These are phyloP conservation scores for Taiozyma onychis DNA, from an alignment of 1,139 yeast genomes.

Conservation along the genomic window DNA sequence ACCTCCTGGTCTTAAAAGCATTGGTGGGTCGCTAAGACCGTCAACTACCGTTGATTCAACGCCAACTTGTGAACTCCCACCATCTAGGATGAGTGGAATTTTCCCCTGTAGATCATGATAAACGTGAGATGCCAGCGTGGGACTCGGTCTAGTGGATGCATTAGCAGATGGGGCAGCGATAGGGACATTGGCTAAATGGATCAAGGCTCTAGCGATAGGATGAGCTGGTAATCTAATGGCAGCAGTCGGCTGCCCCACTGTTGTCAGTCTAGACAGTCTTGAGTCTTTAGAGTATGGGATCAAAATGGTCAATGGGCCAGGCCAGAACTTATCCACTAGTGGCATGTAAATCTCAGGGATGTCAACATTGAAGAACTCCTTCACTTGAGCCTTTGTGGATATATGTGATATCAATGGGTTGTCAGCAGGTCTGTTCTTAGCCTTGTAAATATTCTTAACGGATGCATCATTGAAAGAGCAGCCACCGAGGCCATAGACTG, in stretches of 20 bases:
- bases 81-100: slow-evolving; percentile 85
- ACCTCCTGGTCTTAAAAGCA: slow-evolving; percentile 92
- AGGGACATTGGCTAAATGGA: slow-evolving; percentile 82
- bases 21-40: slow-evolving; percentile 80
- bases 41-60: slow-evolving; percentile 93
- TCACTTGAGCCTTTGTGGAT: slow-evolving; percentile 68
- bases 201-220: slow-evolving; percentile 86
- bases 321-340: slow-evolving; percentile 75
- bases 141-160: slow-evolving; percentile 92
- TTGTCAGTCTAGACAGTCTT: slow-evolving; percentile 66
- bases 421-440: slow-evolving; percentile 92
- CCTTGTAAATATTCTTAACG: slow-evolving; percentile 70
- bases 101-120: slow-evolving; percentile 68
- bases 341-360: slow-evolving; percentile 65
- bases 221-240: slow-evolving; percentile 88
- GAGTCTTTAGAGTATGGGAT: slow-evolving; percentile 54
- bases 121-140: slow-evolving; percentile 85
- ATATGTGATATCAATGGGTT: slow-evolving; percentile 91
- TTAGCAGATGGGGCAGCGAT: slow-evolving; percentile 98
- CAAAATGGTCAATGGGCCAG: slow-evolving; percentile 89
- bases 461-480: slow-evolving; percentile 72
- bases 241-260: slow-evolving; percentile 83
- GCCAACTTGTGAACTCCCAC: slow-evolving; percentile 88
- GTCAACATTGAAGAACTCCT: slow-evolving; percentile 44
- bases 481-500: slow-evolving; percentile 95